phyloP scores from a whole-genome alignment of 129 eudicot species.

The Rutidosis leptorrhynchoides region DNA sequence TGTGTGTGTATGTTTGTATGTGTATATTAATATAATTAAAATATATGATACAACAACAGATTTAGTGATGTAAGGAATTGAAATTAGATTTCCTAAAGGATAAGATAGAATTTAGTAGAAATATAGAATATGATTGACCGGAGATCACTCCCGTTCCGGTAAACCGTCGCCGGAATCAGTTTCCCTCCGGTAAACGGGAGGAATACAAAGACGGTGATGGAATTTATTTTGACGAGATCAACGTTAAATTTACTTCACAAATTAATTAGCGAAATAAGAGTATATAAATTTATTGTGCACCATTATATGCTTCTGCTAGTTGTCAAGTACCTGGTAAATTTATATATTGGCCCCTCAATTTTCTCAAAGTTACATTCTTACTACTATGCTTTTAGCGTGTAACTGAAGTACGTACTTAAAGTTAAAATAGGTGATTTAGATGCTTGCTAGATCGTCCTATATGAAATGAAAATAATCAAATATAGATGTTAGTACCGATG shows the following conservation, averaged over 20 bases:
- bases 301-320: background rate
- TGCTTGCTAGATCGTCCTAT: background rate
- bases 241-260: background rate
- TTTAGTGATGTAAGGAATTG: slow-evolving; percentile 13
- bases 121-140: background rate
- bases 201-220: slow-evolving; percentile 5
- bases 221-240: slow-evolving; percentile 20
- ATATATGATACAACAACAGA: slow-evolving; percentile 28
- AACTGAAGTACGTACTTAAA: background rate
- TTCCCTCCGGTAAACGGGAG: slow-evolving; percentile 32
- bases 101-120: background rate
- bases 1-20: background rate
- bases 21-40: background rate
- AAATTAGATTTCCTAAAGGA: slow-evolving; percentile 14
- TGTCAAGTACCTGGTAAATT: background rate
- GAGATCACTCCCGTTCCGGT: slow-evolving; percentile 31
- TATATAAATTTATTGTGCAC: background rate
- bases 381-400: background rate
- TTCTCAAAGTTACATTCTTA: background rate
- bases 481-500: too few relatives aligned
- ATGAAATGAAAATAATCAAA: too few relatives aligned
- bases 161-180: slow-evolving; percentile 22
- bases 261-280: background rate
- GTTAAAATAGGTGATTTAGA: background rate
- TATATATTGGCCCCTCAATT: background rate